These are phyloP conservation scores for Trebouxia sp. DNA, from an alignment of 139 green algal genomes.

Conservation along the genomic window DNA sequence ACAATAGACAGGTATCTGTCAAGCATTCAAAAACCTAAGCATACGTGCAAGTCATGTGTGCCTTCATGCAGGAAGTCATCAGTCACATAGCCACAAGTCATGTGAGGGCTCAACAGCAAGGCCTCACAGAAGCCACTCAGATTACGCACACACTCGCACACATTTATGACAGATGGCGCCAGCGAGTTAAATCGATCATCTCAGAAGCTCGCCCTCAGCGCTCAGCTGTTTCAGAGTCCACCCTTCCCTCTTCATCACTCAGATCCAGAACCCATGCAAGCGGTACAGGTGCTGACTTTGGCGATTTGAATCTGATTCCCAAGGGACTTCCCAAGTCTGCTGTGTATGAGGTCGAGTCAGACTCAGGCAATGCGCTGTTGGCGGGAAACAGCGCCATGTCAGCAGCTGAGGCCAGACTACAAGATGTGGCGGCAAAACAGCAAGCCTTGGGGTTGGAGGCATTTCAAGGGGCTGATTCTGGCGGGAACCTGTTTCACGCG, in stretches of 20 bases:
- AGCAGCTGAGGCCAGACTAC: neutral
- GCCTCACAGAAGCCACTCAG: neutral
- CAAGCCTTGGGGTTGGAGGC: neutral
- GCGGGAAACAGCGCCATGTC: neutral
- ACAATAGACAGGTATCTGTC: no score
- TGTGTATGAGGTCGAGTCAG: no score
- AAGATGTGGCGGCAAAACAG: neutral
- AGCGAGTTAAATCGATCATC: neutral
- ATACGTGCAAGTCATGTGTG: no score
- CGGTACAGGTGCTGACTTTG: no score
- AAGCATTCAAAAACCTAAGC: no score
- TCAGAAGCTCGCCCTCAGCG: neutral
- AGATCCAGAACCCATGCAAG: no score
- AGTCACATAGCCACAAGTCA: neutral
- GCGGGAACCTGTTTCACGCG: no score
- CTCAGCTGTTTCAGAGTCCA: neutral
- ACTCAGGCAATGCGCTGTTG: neutral
- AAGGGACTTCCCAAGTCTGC: neutral
- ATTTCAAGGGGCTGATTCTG: neutral
- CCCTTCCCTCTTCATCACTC: constrained; percentile 9
- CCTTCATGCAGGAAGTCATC: neutral
- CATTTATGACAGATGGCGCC: constrained; percentile 2
- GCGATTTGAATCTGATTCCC: no score
- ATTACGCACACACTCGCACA: neutral
- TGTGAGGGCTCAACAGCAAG: neutral